Evolutionary conservation across 352 stramenopile genomes (phyloP).

Genomic region (Phytophthora nicotianae): DNA sequence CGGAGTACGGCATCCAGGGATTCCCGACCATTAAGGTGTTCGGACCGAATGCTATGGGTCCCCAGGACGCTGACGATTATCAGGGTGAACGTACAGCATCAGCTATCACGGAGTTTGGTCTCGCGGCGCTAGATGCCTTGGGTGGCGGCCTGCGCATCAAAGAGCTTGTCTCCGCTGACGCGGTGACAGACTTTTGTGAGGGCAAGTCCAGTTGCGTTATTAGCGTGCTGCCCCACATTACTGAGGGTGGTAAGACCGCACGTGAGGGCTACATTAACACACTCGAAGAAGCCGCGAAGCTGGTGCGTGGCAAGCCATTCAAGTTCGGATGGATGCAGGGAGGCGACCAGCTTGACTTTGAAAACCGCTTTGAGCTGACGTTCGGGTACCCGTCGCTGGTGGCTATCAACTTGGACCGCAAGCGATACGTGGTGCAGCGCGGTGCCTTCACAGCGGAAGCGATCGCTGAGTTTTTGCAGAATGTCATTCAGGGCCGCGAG

Average conservation of each 20-base stretch:
- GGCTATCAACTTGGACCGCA: constrained; percentile 87
- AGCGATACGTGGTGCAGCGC: constrained; percentile 84
- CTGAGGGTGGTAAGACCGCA: constrained; percentile 83
- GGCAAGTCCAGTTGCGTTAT: constrained; percentile 92
- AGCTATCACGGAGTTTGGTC: constrained; percentile 81
- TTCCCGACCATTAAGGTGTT: constrained; percentile 98
- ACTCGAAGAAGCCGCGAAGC: constrained; percentile 82
- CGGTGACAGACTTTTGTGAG: constrained; percentile 83
- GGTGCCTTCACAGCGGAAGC: constrained; percentile 69
- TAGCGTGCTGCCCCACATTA: constrained; percentile 89
- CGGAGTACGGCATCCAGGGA: constrained; percentile 89
- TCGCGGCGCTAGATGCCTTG: constrained; percentile 73
- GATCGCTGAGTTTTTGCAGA: constrained; percentile 78
- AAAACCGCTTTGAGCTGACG: constrained; percentile 87
- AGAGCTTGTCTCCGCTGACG: constrained; percentile 69
- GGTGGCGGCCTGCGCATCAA: constrained; percentile 81
- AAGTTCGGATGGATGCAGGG: constrained; percentile 92
- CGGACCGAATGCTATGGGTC: constrained; percentile 61
- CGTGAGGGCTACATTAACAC: constrained; percentile 87
- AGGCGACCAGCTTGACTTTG: constrained; percentile 83
- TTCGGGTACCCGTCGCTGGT: constrained; percentile 93
- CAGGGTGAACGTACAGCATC: constrained; percentile 84
- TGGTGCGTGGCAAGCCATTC: constrained; percentile 90
- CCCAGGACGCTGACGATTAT: constrained; percentile 82
- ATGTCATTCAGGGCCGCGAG: constrained; percentile 73